phyloP scores from a whole-genome alignment of 2,329 filamentous ascomycete genomes.

The Trichoderma koningiopsis region DNA sequence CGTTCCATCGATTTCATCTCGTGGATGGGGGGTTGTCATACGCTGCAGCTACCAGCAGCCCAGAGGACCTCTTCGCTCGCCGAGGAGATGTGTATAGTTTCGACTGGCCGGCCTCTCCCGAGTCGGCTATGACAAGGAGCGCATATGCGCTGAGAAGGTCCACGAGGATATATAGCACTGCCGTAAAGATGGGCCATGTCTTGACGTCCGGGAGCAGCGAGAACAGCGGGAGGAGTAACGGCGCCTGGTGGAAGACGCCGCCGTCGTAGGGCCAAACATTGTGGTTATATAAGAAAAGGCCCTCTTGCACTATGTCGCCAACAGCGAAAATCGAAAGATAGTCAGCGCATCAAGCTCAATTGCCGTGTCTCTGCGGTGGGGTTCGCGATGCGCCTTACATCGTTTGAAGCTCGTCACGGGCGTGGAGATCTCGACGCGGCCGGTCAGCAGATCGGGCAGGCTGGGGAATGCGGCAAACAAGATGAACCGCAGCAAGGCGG shows the following conservation, averaged over 20 bases:
- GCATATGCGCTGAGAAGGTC: constrained; percentile 83
- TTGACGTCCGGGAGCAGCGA: constrained; percentile 76
- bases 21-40: constrained; percentile 46
- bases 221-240: constrained; percentile 88
- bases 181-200: constrained; percentile 70
- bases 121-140: constrained; percentile 76
- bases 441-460: constrained; percentile 81
- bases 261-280: constrained; percentile 98
- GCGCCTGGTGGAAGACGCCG: constrained; percentile 80
- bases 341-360: constrained; percentile 8
- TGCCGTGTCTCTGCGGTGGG: not conserved
- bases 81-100: constrained; percentile 77
- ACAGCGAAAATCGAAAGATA: not conserved
- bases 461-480: constrained; percentile 81
- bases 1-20: too few species aligned
- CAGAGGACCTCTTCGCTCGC: constrained; percentile 72
- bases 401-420: constrained; percentile 98
- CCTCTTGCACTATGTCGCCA: constrained; percentile 76
- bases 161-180: constrained; percentile 76
- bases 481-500: constrained; percentile 75
- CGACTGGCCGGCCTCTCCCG: constrained; percentile 74
- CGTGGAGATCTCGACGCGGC: constrained; percentile 93
- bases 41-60: constrained; percentile 76
- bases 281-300: constrained; percentile 91
- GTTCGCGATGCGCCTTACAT: constrained; percentile 57